phyloP scores from a whole-genome alignment of 495 filamentous ascomycete genomes.

The Penicillium mononematosum region DNA sequence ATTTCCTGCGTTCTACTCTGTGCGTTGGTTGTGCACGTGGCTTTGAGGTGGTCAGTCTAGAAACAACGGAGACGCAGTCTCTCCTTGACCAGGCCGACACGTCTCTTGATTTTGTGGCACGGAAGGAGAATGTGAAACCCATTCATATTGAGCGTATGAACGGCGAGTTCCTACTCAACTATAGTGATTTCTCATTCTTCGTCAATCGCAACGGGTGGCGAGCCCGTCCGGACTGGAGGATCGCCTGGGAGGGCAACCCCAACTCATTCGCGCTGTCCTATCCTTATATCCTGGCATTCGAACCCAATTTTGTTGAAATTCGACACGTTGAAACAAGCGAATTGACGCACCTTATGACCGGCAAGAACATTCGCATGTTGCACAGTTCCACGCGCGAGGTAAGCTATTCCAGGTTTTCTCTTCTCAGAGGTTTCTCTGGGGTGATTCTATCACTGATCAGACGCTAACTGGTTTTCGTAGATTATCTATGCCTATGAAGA shows the following conservation, averaged over 20 bases:
- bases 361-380: slow-evolving; percentile 94
- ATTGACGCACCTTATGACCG: slow-evolving; percentile 88
- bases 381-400: slow-evolving; percentile 96
- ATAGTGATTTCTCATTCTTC: slow-evolving; percentile 97
- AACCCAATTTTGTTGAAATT: slow-evolving; percentile 98
- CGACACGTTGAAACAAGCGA: slow-evolving; percentile 89
- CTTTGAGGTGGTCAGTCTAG: slow-evolving; percentile 95
- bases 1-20: slow-evolving; percentile 94
- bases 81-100: slow-evolving; percentile 98
- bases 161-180: slow-evolving; percentile 96
- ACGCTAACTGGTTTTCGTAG: slow-evolving; percentile 42
- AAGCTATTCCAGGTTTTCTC: slow-evolving; percentile 30
- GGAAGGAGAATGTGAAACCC: slow-evolving; percentile 90
- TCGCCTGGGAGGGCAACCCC: slow-evolving; percentile 94
- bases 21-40: slow-evolving; percentile 94
- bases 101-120: slow-evolving; percentile 91
- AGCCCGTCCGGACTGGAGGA: slow-evolving; percentile 91
- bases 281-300: slow-evolving; percentile 96
- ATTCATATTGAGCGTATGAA: slow-evolving; percentile 96
- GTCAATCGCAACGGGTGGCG: slow-evolving; percentile 99
- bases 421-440: no score
- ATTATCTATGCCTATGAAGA: slow-evolving; percentile 97
- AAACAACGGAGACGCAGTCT: slow-evolving; percentile 95
- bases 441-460: neutral
- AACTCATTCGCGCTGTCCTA: slow-evolving; percentile 88